A percentile compares a stretch with the other conserved stretches of the same genome.
Conservation (phyloP, 23 red algal genomes). For the Cyanidioschyzon merolae region DNA sequence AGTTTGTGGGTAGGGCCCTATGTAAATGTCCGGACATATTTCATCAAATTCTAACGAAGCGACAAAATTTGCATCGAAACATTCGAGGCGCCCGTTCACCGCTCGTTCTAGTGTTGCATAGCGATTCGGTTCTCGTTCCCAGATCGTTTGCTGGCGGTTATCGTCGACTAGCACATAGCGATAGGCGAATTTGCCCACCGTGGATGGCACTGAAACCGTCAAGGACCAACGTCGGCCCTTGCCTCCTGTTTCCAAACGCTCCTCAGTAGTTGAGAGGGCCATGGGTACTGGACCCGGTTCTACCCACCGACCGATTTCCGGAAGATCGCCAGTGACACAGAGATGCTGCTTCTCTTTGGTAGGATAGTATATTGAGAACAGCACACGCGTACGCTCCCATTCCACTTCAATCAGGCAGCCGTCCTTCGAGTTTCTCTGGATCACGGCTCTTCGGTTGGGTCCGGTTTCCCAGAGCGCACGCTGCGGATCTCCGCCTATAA, state of each 20-base stretch:
- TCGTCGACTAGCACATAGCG: conserved; percentile 56
- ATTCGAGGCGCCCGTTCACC: conserved; percentile 31
- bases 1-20: conserved; percentile 83
- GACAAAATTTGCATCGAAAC: conserved; percentile 78
- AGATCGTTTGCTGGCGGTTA: conserved; percentile 23
- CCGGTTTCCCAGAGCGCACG: conserved; percentile 29
- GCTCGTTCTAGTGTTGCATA: conserved; percentile 5
- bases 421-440: not conserved
- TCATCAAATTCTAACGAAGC: conserved; percentile 46
- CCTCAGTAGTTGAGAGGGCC: conserved; percentile 27
- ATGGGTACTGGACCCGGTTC: conserved; percentile 55
- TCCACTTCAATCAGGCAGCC: conserved; percentile 31
- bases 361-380: conserved; percentile 65
- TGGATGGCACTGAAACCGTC: conserved; percentile 14
- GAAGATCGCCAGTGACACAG: conserved; percentile 55
- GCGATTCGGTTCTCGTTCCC: conserved; percentile 88
- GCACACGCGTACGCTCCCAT: conserved; percentile 38
- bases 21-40: conserved; percentile 49
- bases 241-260: conserved; percentile 75
- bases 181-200: conserved; percentile 33
- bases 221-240: conserved; percentile 62
- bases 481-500: conserved; percentile 17
- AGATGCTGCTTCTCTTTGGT: conserved; percentile 29
- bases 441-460: conserved; percentile 26
- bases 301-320: conserved; percentile 63